A percentile compares a stretch with the other conserved stretches of the same genome.
Evolutionary conservation across 2,329 filamentous ascomycete species (phyloP).

Genomic region (Lecanicillium sp.): DNA sequence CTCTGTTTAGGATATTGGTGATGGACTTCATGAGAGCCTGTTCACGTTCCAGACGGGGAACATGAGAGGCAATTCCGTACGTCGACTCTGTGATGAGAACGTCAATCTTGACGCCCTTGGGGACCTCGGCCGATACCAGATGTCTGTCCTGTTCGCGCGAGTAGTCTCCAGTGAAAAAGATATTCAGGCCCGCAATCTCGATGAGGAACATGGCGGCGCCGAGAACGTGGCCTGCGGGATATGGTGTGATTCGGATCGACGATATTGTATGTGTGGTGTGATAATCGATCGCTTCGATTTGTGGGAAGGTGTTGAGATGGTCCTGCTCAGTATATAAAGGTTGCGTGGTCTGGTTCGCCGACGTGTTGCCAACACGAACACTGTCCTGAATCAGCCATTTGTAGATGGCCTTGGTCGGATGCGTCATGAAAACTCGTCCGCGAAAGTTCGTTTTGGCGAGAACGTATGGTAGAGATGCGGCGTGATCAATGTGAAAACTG

Average conservation of each 20-base stretch:
- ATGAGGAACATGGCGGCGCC: conserved; percentile 98
- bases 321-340: conserved; percentile 93
- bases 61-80: conserved; percentile 90
- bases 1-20: conserved; percentile 82
- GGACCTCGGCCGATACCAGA: conserved; percentile 88
- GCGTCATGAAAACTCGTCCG: conserved; percentile 97
- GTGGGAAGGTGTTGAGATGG: conserved; percentile 84
- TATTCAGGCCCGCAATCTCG: conserved; percentile 93
- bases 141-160: conserved; percentile 93
- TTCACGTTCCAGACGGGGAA: conserved; percentile 84
- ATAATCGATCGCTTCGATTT: conserved; percentile 97
- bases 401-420: conserved; percentile 98
- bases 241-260: conserved; percentile 92
- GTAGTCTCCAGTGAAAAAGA: conserved; percentile 97
- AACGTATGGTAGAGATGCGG: conserved; percentile 96
- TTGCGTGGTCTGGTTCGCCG: conserved; percentile 58
- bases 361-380: conserved; percentile 75
- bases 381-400: conserved; percentile 99
- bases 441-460: conserved; percentile 97
- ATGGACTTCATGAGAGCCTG: conserved; percentile 93
- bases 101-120: conserved; percentile 83
- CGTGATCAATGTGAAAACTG: conserved; percentile 97
- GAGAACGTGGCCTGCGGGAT: conserved; percentile 94
- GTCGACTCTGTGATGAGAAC: conserved; percentile 97
- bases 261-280: conserved; percentile 97